Evolutionary conservation across 192 early-diverging fungal species (phyloP).

Genomic region (Oehlia diaphana): DNA sequence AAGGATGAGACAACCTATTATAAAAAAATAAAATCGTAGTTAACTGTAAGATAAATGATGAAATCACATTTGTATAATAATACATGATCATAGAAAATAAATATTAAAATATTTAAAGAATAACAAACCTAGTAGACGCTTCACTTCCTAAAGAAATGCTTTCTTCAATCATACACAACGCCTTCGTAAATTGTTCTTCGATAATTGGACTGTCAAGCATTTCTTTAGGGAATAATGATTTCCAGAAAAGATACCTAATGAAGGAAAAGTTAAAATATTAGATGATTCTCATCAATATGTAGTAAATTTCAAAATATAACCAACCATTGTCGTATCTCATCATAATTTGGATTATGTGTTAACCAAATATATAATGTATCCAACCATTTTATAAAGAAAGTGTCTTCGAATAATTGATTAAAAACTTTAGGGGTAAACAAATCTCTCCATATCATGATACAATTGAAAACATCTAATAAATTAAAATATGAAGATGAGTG

Average conservation of each 20-base stretch:
- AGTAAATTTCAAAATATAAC: background rate
- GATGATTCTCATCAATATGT: background rate
- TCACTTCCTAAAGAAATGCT: constrained; percentile 33
- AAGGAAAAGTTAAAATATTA: background rate
- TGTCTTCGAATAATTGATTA: constrained; percentile 64
- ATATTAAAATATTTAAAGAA: background rate
- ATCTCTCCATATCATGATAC: constrained; percentile 64
- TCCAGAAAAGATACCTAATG: constrained; percentile 58
- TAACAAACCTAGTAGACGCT: constrained; percentile 23
- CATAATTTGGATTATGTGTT: constrained; percentile 50
- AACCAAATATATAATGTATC: constrained; percentile 72
- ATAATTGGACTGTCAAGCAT: constrained; percentile 48
- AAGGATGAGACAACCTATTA: constrained; percentile 34
- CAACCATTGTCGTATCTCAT: constrained; percentile 74
- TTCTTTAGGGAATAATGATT: constrained; percentile 48
- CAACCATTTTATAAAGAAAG: constrained; percentile 83
- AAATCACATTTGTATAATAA: no score
- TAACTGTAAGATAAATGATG: background rate
- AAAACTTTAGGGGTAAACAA: constrained; percentile 53
- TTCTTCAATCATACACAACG: constrained; percentile 69
- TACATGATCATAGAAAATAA: background rate
- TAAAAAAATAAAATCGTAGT: background rate
- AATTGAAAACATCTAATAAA: constrained; percentile 54
- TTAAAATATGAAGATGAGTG: background rate
- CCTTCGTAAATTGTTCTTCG: constrained; percentile 58